Evolutionary conservation across 495 filamentous ascomycete genomes (phyloP).

Genomic region (Tuber borchii): DNA sequence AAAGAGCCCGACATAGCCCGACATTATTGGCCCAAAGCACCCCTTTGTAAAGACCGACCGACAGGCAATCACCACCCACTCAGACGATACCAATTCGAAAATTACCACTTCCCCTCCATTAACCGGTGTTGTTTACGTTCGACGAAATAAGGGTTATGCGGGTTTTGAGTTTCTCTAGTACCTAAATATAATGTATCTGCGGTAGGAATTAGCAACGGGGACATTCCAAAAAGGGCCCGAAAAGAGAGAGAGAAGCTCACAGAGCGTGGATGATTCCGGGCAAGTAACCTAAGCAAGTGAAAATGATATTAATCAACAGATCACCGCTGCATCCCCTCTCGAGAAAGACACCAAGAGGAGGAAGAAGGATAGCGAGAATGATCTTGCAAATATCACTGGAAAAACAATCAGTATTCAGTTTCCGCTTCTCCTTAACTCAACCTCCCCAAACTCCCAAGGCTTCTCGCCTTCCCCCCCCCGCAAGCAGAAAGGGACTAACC

Average conservation of each 20-base stretch:
- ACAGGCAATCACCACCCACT: not conserved
- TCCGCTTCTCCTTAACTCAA: not conserved
- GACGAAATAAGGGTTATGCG: not conserved
- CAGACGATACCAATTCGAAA: not conserved
- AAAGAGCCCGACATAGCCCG: not conserved
- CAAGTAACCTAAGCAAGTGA: conserved; percentile 78
- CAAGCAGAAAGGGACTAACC: conserved; percentile 12
- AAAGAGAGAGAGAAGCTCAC: conserved; percentile 11
- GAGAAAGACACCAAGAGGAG: conserved; percentile 88
- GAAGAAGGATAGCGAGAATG: conserved; percentile 48
- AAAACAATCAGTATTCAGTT: conserved; percentile 10
- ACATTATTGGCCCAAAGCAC: not conserved
- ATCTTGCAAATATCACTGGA: conserved; percentile 41
- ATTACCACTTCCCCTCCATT: not conserved
- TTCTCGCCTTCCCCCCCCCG: conserved; percentile 5
- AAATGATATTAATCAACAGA: conserved; percentile 68
- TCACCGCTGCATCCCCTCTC: conserved; percentile 47
- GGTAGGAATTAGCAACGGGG: not conserved
- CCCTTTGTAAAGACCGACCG: not conserved
- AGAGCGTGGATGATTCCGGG: conserved; percentile 51
- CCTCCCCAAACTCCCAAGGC: not conserved
- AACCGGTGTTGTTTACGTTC: not conserved
- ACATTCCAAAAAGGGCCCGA: not conserved
- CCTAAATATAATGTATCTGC: conserved; percentile 41
- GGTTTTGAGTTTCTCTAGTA: conserved; percentile 20